These are phyloP conservation scores for Selenicereus undatus DNA, from an alignment of 148 eudicot species.

Conservation along the genomic window DNA sequence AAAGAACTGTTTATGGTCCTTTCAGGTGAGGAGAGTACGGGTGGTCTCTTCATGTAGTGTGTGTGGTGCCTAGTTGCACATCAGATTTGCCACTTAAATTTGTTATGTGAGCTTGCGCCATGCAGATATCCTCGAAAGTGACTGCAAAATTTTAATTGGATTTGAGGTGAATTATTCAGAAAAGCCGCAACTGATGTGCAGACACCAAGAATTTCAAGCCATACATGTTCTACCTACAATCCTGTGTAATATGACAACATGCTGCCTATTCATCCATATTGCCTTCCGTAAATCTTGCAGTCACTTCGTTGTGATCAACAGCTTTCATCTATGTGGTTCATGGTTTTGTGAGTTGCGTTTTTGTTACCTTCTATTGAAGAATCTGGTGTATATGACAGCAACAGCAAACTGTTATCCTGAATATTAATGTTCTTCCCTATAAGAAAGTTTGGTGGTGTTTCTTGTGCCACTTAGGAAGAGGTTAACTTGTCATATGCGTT, in stretches of 20 bases:
- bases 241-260: conserved; percentile 41
- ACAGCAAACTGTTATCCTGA: conserved; percentile 27
- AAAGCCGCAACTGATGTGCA: conserved; percentile 25
- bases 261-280: conserved; percentile 32
- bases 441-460: not conserved
- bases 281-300: conserved; percentile 27
- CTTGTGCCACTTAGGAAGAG: not conserved
- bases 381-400: conserved; percentile 37
- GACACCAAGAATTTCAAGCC: conserved; percentile 25
- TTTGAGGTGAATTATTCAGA: conserved; percentile 25
- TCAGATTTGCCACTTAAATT: conserved; percentile 8
- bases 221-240: conserved; percentile 38
- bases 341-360: conserved; percentile 46
- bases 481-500: not conserved
- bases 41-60: conserved; percentile 13
- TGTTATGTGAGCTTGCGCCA: conserved; percentile 22
- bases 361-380: conserved; percentile 31
- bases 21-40: conserved; percentile 26
- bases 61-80: conserved; percentile 14
- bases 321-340: conserved; percentile 32
- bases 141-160: conserved; percentile 24
- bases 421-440: conserved; percentile 11
- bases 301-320: conserved; percentile 34
- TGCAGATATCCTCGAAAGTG: conserved; percentile 25
- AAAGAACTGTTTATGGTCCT: conserved; percentile 14